Percentiles rank a stretch among this genome's conserved stretches.
These are phyloP conservation scores for Thecamonas trahens DNA, from an alignment of 78 protist genomes.

Conservation along the genomic window DNA sequence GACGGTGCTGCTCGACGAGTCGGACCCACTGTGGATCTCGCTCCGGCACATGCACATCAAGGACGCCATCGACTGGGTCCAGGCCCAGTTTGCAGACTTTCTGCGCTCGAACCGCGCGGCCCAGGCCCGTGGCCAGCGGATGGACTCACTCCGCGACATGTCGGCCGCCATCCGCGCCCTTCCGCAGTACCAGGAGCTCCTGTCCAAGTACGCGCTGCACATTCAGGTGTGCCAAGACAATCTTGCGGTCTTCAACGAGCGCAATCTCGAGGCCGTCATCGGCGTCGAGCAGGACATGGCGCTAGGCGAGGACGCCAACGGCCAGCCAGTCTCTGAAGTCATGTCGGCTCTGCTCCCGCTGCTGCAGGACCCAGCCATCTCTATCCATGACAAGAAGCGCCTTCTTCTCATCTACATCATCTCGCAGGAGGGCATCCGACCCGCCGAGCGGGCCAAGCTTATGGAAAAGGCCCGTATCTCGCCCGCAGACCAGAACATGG, in stretches of 20 bases:
- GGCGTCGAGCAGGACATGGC: slow-evolving; percentile 68
- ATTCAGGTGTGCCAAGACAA: slow-evolving; percentile 51
- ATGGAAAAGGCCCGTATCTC: slow-evolving; percentile 39
- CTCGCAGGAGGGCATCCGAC: slow-evolving; percentile 62
- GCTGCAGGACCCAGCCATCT: slow-evolving; percentile 7
- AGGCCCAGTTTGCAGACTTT: slow-evolving; percentile 46
- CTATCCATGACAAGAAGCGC: slow-evolving; percentile 32
- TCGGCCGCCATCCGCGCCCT: slow-evolving; percentile 45
- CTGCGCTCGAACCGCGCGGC: slow-evolving; percentile 31
- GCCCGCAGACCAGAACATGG: slow-evolving; percentile 36
- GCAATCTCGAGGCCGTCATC: slow-evolving; percentile 36
- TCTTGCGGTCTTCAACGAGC: slow-evolving; percentile 32
- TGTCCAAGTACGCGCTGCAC: slow-evolving; percentile 52
- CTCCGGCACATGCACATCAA: slow-evolving; percentile 69
- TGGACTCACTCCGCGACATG: slow-evolving; percentile 33
- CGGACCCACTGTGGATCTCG: slow-evolving; percentile 58
- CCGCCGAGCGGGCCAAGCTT: slow-evolving; percentile 28
- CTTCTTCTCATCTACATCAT: slow-evolving; percentile 53
- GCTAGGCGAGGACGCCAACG: slow-evolving; percentile 46
- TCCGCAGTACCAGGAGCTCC: slow-evolving; percentile 73
- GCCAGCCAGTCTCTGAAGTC: slow-evolving; percentile 27
- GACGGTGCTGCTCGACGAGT: slow-evolving; percentile 53
- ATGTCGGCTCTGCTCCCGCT: slow-evolving; percentile 18
- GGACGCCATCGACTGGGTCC: slow-evolving; percentile 42
- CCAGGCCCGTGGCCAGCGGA: slow-evolving; percentile 8